These are phyloP conservation scores for Rhododendron simsii DNA, from an alignment of 148 eudicot genomes.

Conservation along the genomic window DNA sequence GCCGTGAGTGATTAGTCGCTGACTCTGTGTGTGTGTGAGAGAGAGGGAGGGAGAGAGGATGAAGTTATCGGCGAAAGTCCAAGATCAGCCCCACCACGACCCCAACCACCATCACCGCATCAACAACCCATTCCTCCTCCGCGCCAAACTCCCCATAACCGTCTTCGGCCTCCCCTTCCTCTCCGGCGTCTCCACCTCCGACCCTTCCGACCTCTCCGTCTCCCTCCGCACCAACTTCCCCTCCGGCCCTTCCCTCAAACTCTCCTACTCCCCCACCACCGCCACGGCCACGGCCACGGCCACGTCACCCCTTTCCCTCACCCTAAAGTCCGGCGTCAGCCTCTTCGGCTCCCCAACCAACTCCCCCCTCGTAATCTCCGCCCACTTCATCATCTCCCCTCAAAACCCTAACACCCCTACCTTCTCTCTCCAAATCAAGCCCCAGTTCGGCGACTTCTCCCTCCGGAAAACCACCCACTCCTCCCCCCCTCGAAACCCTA, in stretches of 20 bases:
- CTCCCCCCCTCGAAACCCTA: not conserved
- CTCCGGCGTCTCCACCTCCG: conserved; percentile 58
- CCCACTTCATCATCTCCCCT: conserved; percentile 44
- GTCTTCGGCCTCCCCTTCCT: conserved; percentile 67
- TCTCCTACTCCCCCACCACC: conserved; percentile 60
- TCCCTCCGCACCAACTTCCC: conserved; percentile 72
- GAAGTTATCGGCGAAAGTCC: conserved; percentile 58
- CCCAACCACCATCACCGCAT: conserved; percentile 20
- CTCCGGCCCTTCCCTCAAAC: conserved; percentile 70
- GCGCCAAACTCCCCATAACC: conserved; percentile 74
- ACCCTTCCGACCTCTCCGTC: conserved; percentile 66
- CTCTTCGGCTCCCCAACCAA: conserved; percentile 66
- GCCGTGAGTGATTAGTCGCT: not conserved
- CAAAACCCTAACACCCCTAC: conserved; percentile 35
- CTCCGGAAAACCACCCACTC: conserved; percentile 45
- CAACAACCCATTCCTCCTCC: conserved; percentile 41
- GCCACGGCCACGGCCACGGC: conserved; percentile 2
- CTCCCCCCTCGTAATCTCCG: conserved; percentile 69
- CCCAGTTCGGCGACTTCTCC: conserved; percentile 78
- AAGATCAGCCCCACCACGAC: conserved; percentile 36
- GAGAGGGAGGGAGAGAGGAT: conserved; percentile 16
- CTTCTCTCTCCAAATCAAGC: conserved; percentile 66
- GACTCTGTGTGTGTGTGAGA: not conserved
- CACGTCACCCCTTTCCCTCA: conserved; percentile 39
- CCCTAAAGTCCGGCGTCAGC: conserved; percentile 74